Evolutionary conservation across 148 eudicot species (phyloP), one percentile per base, ranked within the genome.

Genomic region (Beta vulgaris): DNA sequence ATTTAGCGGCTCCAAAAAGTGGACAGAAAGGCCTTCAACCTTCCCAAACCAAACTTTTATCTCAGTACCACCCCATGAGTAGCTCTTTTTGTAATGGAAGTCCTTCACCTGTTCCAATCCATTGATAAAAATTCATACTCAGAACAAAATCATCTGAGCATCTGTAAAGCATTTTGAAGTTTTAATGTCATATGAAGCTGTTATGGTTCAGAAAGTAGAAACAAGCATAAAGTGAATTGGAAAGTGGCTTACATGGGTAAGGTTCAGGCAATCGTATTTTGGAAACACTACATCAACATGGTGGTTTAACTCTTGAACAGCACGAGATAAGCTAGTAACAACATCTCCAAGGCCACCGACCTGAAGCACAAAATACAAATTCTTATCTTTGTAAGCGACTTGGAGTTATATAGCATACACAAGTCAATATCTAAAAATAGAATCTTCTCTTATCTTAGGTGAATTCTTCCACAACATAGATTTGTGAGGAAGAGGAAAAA

Each of bases 341-440:
- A 95, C 94, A 80, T 95, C 99, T 78, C 99, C 99, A 78, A 95
- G 98, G 69, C 99, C 99, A 77, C 99, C 99, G 63, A 95, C 99
- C 99, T 95, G 85, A 70, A 85, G 78, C 65, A 85, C 55, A 53
- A 61, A 53, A 54, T 10, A 61, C 29, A 72, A 19, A 43, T 55
- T 61, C 2, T 32, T 32, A 65, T 40, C 51, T 63, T 21, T 36
- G 25, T 34, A 65, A 19, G 64, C 64, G 14, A 37, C 35, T 42
- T 40, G 2, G 21, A 73, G 25, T 72, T 51, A 58, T 40, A 72
- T 73, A 11, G 68, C 28, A 73, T 19, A 72, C 10, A 62, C 6
- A 44, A 67, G 29, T 11, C 31, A 34, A 35, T 39, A 23, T 23
- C n/a, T 35, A 51, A 51, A 57, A 14, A 53, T n/a, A 26, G 23